These are phyloP conservation scores for Pistacia vera DNA, from an alignment of 345 rosid genomes.

Conservation along the genomic window DNA sequence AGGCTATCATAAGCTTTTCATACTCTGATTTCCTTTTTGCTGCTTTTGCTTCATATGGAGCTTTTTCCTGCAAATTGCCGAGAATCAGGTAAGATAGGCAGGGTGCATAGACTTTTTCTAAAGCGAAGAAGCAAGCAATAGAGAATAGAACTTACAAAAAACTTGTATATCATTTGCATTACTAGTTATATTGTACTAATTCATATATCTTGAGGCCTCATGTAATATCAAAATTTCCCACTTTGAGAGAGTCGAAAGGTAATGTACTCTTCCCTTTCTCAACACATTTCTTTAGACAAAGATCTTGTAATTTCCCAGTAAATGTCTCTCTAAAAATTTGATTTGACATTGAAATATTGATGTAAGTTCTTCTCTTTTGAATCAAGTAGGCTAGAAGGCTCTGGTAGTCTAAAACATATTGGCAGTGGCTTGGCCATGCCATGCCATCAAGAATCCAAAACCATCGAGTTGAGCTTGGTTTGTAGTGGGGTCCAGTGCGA, in stretches of 20 bases:
- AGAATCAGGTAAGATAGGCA: background rate
- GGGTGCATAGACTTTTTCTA: background rate
- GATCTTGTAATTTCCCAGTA: no score
- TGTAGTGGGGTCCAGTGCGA: constrained; percentile 1
- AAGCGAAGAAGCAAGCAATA: constrained; percentile 6
- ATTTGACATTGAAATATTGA: background rate
- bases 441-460: constrained; percentile 7
- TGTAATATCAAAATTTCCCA: background rate
- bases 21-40: constrained; percentile 46
- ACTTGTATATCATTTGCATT: constrained; percentile 10
- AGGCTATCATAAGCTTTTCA: constrained; percentile 52
- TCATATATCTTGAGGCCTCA: constrained; percentile 12
- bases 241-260: background rate
- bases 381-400: no score
- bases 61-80: constrained; percentile 41
- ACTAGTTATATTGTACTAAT: constrained; percentile 15
- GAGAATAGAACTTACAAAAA: constrained; percentile 18
- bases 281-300: background rate
- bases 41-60: constrained; percentile 57
- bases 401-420: constrained; percentile 4
- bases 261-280: no score
- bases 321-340: background rate
- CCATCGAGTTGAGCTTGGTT: constrained; percentile 6
- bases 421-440: constrained; percentile 12
- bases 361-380: no score